Conservation (phyloP, 768 basidiomycete species). For the Sarcodon aspratus region DNA sequence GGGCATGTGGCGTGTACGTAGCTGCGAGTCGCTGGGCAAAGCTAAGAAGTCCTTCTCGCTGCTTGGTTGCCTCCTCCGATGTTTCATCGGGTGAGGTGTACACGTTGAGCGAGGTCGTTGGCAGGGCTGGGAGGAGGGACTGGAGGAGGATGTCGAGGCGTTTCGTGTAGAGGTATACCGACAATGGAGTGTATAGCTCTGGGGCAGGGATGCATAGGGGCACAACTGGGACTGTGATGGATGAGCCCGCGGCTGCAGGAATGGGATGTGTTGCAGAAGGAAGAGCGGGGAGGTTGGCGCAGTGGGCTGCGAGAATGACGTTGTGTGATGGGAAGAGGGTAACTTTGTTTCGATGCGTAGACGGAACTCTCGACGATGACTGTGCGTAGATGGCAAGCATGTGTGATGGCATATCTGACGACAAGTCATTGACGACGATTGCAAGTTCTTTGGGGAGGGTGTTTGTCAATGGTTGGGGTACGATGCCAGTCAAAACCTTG, state of each 20-base stretch:
- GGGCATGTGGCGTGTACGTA: slow-evolving; percentile 22
- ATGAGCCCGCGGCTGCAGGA: slow-evolving; percentile 10
- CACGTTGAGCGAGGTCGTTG: slow-evolving; percentile 10
- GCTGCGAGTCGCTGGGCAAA: slow-evolving; percentile 10
- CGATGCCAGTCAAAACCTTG: slow-evolving; percentile 19
- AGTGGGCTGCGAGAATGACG: slow-evolving; percentile 49
- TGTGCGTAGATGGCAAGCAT: slow-evolving; percentile 33
- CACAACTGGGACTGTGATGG: slow-evolving; percentile 44
- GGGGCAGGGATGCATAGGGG: slow-evolving; percentile 63
- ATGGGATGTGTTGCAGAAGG: slow-evolving; percentile 14
- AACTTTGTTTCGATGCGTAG: slow-evolving; percentile 22
- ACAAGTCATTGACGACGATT: slow-evolving; percentile 24
- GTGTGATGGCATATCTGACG: slow-evolving; percentile 21
- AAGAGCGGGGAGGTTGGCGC: slow-evolving; percentile 42
- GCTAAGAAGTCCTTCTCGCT: not conserved
- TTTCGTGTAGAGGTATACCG: slow-evolving; percentile 60
- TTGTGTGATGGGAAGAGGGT: slow-evolving; percentile 52
- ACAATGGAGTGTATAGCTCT: slow-evolving; percentile 53
- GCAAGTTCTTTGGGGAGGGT: slow-evolving; percentile 31
- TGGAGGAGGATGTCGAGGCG: slow-evolving; percentile 45
- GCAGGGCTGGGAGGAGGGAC: slow-evolving; percentile 47
- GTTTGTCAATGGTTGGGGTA: slow-evolving; percentile 20
- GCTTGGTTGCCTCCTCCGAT: slow-evolving; percentile 2
- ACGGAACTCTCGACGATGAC: slow-evolving; percentile 20
- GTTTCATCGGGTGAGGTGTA: not conserved